Conservation (phyloP, 306 rosid genomes). For the Lagenaria siceraria region DNA sequence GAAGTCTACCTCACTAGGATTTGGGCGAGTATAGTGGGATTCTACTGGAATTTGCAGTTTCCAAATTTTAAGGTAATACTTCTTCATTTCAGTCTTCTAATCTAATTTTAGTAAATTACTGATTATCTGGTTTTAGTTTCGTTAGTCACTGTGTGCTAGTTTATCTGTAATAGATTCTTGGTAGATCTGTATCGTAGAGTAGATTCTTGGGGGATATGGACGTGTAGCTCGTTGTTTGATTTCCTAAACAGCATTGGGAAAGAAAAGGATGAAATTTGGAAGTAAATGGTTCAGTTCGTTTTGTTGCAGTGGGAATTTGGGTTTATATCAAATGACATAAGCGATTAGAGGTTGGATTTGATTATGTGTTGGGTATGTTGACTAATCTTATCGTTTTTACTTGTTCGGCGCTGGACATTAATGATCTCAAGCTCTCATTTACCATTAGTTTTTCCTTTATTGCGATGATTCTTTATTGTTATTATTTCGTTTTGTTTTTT, state of each 20-base stretch:
- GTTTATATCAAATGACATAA: not conserved
- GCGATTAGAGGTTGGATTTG: not conserved
- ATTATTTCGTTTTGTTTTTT: not conserved
- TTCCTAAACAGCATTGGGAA: slow-evolving; percentile 16
- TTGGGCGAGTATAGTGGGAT: slow-evolving; percentile 25
- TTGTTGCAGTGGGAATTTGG: slow-evolving; percentile 7
- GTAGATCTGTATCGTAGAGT: slow-evolving; percentile 60
- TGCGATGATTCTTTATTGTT: not conserved
- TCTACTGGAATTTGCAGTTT: slow-evolving; percentile 40
- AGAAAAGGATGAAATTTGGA: slow-evolving; percentile 16
- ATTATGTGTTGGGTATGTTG: not conserved
- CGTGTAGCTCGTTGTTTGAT: slow-evolving; percentile 17
- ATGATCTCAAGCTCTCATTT: not conserved
- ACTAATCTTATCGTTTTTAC: not conserved
- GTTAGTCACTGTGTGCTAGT: slow-evolving; percentile 5
- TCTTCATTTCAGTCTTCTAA: slow-evolving; percentile 13
- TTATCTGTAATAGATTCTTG: slow-evolving; percentile 5
- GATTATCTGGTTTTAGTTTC: slow-evolving; percentile 27
- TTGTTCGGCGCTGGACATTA: not conserved
- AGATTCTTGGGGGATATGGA: slow-evolving; percentile 21
- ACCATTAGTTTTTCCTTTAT: not conserved
- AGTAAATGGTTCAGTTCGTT: slow-evolving; percentile 9
- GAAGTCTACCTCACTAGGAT: slow-evolving; percentile 34
- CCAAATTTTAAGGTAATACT: slow-evolving; percentile 37
- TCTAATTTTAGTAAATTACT: slow-evolving; percentile 16